Evolutionary conservation across 2,329 filamentous ascomycete species (phyloP), one percentile per base, ranked within the genome.

Genomic region (Nigrospora oryzae): DNA sequence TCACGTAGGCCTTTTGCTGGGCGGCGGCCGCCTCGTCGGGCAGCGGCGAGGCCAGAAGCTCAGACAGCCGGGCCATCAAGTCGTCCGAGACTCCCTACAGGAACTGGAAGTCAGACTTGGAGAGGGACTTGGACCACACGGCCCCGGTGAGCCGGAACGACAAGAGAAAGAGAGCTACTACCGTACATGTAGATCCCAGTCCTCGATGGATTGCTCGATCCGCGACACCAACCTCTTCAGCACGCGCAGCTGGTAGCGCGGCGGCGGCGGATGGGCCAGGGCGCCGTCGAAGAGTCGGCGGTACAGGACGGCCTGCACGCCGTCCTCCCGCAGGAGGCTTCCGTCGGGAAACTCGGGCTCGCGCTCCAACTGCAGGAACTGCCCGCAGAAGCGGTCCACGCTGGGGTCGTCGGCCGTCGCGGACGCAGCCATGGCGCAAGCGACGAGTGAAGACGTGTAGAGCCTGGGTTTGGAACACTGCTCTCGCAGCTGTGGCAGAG

Each of bases 161-260:
- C 5, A 10, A 28, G 23, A 45, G 32, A 36, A 31, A 50, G 8
- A 14, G 11, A 17, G 30, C 42, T 42, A 30, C 38, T 40, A 33
- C 70, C 86, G 71, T 84, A 95, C 90, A 83, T 95, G 81, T 73
- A 87, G 74, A 54, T 95, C 86, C 64, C 89, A 90, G 62, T 95
- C 81, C 46, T 79, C 73, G 40, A 95, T 88, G 32, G 84, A 78
- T 30, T 73, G 67, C 62, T 95, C 88, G 43, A 95, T 81, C 46
- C 71, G 77, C 8, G 71, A 65, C 12, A 89, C 68, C 32, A 96
- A 71, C 50, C 79, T 69, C 61, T 95, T 95, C 42, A 96, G 64
- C 1, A 88, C 76, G 47, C 80, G 76, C 14, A 84, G 64, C 52
- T 82, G 80, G 59, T 95, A 95, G 42, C 82, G 69, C 16, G 72